Evolutionary conservation across 1,284 basidiomycete genomes (phyloP).

Genomic region (Ustilago shanxiensis): DNA sequence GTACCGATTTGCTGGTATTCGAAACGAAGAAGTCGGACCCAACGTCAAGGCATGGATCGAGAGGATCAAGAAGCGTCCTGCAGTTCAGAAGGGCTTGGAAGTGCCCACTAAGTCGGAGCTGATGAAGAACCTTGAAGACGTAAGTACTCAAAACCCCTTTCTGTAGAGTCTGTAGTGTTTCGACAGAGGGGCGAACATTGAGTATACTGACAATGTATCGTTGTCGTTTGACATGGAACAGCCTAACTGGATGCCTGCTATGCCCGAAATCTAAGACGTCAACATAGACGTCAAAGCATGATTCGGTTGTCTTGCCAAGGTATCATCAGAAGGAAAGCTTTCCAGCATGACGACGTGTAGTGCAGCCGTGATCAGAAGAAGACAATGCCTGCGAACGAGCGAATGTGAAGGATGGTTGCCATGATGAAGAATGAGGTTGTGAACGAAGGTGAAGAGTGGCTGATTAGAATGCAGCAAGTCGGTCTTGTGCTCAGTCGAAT

Average conservation of each 20-base stretch:
- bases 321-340: not conserved
- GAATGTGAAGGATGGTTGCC: not conserved
- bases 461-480: not conserved
- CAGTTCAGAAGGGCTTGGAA: constrained; percentile 35
- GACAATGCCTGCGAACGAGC: not conserved
- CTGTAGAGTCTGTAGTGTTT: not conserved
- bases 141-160: constrained; percentile 16
- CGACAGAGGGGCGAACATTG: not conserved
- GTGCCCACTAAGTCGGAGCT: constrained; percentile 34
- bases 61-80: constrained; percentile 37
- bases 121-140: constrained; percentile 43
- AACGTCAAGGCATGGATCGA: constrained; percentile 51
- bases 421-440: not conserved
- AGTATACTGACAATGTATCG: not conserved
- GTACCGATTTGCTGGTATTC: constrained; percentile 38
- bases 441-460: not conserved
- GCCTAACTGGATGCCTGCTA: constrained; percentile 53
- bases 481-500: not conserved
- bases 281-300: too few relatives aligned
- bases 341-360: not conserved
- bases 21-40: constrained; percentile 38
- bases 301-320: too few relatives aligned
- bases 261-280: constrained; percentile 35
- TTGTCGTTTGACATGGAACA: constrained; percentile 2
- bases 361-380: not conserved